Evolutionary conservation across 495 filamentous ascomycete species (phyloP).

Genomic region (Daldinia childiae): DNA sequence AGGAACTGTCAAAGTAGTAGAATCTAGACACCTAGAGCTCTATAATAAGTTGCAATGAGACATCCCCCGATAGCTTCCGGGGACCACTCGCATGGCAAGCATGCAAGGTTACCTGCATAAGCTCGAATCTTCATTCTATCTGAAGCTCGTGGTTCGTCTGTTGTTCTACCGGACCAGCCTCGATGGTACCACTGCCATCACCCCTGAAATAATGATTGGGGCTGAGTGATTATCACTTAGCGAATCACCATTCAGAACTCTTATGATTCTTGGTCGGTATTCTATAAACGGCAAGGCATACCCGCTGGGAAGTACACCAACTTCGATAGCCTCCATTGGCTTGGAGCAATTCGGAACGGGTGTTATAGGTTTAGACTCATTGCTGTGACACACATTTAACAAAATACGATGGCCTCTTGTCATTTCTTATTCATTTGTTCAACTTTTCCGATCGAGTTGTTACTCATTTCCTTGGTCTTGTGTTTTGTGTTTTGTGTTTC

Average conservation of each 20-base stretch:
- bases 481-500: conserved; percentile 26
- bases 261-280: conserved; percentile 42
- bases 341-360: conserved; percentile 22
- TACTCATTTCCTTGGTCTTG: conserved; percentile 7
- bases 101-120: conserved; percentile 44
- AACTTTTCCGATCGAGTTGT: conserved; percentile 25
- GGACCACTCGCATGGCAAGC: conserved; percentile 41
- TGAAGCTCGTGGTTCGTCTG: conserved; percentile 41
- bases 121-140: conserved; percentile 34
- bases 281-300: conserved; percentile 56
- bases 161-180: conserved; percentile 31
- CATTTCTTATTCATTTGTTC: conserved; percentile 20
- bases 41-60: conserved; percentile 12
- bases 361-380: conserved; percentile 23
- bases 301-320: conserved; percentile 44
- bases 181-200: conserved; percentile 20
- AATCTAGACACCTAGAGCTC: conserved; percentile 20
- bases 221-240: conserved; percentile 37
- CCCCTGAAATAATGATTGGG: conserved; percentile 38
- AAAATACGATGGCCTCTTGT: conserved; percentile 36
- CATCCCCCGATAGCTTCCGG: conserved; percentile 27
- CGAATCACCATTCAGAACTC: conserved; percentile 48
- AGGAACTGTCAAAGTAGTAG: conserved; percentile 2
- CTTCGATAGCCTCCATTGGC: conserved; percentile 36
- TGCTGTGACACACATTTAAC: conserved; percentile 37